Conservation (phyloP, 1,284 basidiomycete species). For the Hemileia vastatrix region DNA sequence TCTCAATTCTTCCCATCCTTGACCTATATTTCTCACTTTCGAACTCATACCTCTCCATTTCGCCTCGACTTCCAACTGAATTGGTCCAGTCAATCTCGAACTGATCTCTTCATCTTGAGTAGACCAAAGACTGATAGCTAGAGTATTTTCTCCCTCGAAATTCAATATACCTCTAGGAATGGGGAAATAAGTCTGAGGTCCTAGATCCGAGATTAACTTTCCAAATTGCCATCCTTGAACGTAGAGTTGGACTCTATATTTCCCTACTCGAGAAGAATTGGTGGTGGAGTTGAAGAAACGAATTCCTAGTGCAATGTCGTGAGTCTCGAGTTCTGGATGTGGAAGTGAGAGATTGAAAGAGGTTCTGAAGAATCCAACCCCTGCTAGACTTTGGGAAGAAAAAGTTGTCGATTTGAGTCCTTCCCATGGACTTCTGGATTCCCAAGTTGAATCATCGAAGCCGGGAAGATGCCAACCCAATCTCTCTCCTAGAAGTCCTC, state of each 20-base stretch:
- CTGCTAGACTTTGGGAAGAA: slow-evolving; percentile 55
- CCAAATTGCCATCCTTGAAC: slow-evolving; percentile 40
- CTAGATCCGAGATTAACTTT: slow-evolving; percentile 26
- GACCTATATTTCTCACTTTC: too few species aligned
- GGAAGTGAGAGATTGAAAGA: slow-evolving; percentile 54
- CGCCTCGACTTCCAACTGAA: too few species aligned
- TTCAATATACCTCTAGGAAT: slow-evolving; percentile 28
- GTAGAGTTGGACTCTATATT: slow-evolving; percentile 28
- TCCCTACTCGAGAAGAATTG: background rate
- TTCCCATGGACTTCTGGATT: slow-evolving; percentile 49
- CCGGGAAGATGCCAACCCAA: slow-evolving; percentile 70
- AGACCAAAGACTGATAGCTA: too few species aligned
- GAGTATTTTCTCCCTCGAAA: too few species aligned
- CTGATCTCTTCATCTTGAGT: too few species aligned
- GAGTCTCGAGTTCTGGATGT: slow-evolving; percentile 1
- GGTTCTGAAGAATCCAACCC: slow-evolving; percentile 68
- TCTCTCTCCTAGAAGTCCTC: slow-evolving; percentile 66
- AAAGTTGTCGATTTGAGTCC: too few species aligned
- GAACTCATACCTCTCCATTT: too few species aligned
- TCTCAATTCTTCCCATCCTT: too few species aligned
- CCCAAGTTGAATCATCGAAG: slow-evolving; percentile 58
- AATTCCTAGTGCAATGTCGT: slow-evolving; percentile 25
- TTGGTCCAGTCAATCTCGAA: too few species aligned
- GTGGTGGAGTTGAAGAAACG: background rate
- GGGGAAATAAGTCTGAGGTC: slow-evolving; percentile 29